Evolutionary conservation across 371 early-diverging fungal genomes (phyloP).

Genomic region (Mycotypha africana): DNA sequence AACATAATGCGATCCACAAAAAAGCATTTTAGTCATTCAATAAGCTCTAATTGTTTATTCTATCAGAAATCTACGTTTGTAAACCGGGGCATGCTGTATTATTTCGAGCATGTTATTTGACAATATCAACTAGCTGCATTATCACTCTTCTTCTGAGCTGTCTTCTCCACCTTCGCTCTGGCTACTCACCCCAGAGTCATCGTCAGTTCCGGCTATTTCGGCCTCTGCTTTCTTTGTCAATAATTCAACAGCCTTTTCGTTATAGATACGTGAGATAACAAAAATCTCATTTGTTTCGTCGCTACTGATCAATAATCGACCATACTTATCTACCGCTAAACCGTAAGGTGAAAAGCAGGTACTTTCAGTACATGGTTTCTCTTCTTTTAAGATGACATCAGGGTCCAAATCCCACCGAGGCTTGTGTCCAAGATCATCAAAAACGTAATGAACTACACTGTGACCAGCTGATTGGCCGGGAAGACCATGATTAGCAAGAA

Average conservation of each 20-base stretch:
- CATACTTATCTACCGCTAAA: constrained; percentile 28
- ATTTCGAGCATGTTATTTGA: no score
- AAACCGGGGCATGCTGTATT: no score
- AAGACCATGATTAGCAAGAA: constrained; percentile 31
- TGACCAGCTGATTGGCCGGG: constrained; percentile 22
- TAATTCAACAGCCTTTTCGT: constrained; percentile 21
- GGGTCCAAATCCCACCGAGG: constrained; percentile 30
- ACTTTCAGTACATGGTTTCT: constrained; percentile 12
- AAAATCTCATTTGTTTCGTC: constrained; percentile 38
- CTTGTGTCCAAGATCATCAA: constrained; percentile 39
- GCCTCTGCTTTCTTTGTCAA: constrained; percentile 25
- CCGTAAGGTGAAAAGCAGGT: constrained; percentile 30
- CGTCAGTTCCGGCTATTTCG: no score
- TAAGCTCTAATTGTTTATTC: no score
- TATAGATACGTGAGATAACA: constrained; percentile 28
- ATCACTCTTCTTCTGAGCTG: no score
- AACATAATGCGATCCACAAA: no score
- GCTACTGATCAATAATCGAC: constrained; percentile 34
- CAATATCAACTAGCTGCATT: no score
- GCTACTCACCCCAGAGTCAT: no score
- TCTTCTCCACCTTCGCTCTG: no score
- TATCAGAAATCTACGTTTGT: no score
- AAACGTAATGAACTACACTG: constrained; percentile 30
- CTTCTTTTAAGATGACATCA: constrained; percentile 28
- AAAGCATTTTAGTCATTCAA: no score